These are phyloP conservation scores for Candida boleticola DNA, from an alignment of 805 yeast genomes.

Conservation along the genomic window DNA sequence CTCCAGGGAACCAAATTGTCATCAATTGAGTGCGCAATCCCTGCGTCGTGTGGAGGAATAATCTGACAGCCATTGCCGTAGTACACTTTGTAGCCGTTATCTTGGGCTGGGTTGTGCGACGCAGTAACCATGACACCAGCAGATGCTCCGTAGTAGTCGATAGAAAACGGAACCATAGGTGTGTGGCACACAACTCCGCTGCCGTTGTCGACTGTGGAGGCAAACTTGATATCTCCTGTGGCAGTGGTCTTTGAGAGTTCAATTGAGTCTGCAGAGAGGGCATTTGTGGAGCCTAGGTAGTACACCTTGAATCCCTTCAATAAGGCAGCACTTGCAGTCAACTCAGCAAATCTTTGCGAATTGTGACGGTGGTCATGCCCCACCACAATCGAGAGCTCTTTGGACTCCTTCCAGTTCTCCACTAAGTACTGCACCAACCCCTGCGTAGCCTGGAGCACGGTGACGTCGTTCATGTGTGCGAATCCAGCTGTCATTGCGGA, in stretches of 20 bases:
- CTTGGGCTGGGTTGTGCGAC: slow-evolving; percentile 80
- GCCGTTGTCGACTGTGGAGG: not conserved
- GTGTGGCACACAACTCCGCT: slow-evolving; percentile 50
- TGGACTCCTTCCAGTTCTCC: slow-evolving; percentile 13
- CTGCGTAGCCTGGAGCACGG: slow-evolving; percentile 87
- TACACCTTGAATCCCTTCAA: slow-evolving; percentile 67
- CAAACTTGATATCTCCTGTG: not conserved
- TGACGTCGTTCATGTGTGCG: slow-evolving; percentile 82
- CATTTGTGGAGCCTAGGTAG: slow-evolving; percentile 47
- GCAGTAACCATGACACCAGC: slow-evolving; percentile 95
- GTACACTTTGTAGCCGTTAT: slow-evolving; percentile 93
- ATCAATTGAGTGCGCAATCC: slow-evolving; percentile 64
- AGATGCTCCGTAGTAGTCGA: slow-evolving; percentile 58
- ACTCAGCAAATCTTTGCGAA: slow-evolving; percentile 74
- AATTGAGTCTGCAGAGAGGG: slow-evolving; percentile 27
- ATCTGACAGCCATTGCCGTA: slow-evolving; percentile 94
- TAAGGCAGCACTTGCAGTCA: slow-evolving; percentile 74
- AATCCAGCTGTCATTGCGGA: slow-evolving; percentile 90
- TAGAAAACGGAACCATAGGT: slow-evolving; percentile 88
- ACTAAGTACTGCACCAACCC: slow-evolving; percentile 60
- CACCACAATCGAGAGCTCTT: slow-evolving; percentile 51
- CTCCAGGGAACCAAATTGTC: slow-evolving; percentile 60
- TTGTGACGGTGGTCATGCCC: slow-evolving; percentile 92
- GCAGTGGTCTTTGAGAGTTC: slow-evolving; percentile 9
- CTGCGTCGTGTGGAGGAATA: slow-evolving; percentile 83